A percentile compares a stretch with the other conserved stretches of the same genome.
Conservation (phyloP, 139 green algal genomes). For the Tetradesmus obliquus region DNA sequence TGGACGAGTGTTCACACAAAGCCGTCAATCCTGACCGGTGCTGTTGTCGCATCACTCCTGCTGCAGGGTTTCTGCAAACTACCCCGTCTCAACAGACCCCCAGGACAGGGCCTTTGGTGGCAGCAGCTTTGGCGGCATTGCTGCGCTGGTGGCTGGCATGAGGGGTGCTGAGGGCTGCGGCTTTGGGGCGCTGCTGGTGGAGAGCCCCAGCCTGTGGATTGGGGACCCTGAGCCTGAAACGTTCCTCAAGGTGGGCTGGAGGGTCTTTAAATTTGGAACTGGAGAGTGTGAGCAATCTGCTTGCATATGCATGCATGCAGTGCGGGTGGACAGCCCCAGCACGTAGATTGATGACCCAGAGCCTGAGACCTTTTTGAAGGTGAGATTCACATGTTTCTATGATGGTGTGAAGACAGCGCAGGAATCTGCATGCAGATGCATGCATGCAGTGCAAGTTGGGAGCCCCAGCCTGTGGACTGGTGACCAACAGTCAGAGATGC, state of each 20-base stretch:
- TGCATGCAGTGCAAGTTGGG: slow-evolving; percentile 50
- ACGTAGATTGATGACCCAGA: no score
- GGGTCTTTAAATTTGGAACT: no score
- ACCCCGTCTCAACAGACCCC: slow-evolving; percentile 38
- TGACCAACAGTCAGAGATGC: slow-evolving; percentile 34
- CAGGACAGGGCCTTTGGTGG: slow-evolving; percentile 55
- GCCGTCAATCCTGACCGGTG: no score
- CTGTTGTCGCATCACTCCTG: no score
- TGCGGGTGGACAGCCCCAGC: no score
- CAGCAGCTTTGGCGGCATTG: slow-evolving; percentile 70
- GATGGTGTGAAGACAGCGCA: no score
- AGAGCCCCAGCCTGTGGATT: slow-evolving; percentile 67
- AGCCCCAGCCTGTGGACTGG: slow-evolving; percentile 63
- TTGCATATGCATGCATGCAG: no score
- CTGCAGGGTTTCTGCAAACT: slow-evolving; percentile 22
- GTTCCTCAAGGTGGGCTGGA: slow-evolving; percentile 39
- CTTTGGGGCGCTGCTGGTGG: slow-evolving; percentile 57
- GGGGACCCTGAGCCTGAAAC: slow-evolving; percentile 38
- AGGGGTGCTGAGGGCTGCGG: background rate
- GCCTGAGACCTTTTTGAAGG: no score
- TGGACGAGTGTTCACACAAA: no score
- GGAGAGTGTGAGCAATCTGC: no score
- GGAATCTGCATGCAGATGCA: no score
- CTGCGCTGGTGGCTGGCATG: slow-evolving; percentile 49
- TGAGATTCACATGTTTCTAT: no score